Evolutionary conservation across 2,329 filamentous ascomycete species (phyloP).

Genomic region (Echinosphaeria canescens): DNA sequence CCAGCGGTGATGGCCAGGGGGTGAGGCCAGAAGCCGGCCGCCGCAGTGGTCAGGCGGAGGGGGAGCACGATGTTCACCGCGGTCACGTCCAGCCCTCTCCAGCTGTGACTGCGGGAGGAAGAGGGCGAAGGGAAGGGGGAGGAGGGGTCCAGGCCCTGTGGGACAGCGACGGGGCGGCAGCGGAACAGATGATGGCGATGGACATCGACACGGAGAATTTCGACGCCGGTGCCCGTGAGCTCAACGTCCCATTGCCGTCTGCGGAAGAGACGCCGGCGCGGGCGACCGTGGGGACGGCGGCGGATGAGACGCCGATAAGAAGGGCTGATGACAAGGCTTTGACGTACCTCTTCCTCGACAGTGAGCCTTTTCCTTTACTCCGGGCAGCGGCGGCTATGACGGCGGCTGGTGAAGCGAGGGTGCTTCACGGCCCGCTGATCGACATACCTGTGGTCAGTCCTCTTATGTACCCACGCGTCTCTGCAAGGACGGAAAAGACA

Average conservation of each 20-base stretch:
- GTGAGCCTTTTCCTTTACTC: neutral
- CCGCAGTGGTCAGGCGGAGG: no score
- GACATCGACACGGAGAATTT: conserved; percentile 6
- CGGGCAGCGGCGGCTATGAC: neutral
- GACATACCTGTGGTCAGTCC: no score
- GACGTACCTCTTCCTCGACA: no score
- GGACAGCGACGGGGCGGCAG: neutral
- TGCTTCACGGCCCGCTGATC: no score
- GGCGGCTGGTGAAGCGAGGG: neutral
- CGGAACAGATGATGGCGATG: conserved; percentile 4
- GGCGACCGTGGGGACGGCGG: conserved; percentile 14
- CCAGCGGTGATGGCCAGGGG: no score
- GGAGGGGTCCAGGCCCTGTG: neutral
- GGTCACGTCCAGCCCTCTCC: conserved; percentile 16
- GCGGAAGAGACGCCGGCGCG: conserved; percentile 12
- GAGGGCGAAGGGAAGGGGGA: conserved; percentile 8
- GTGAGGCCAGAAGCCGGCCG: no score
- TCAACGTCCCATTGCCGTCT: conserved; percentile 19
- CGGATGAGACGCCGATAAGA: conserved; percentile 15
- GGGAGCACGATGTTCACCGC: conserved; percentile 14
- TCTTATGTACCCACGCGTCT: neutral
- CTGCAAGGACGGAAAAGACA: neutral
- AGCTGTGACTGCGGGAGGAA: conserved; percentile 15
- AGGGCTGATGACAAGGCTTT: no score
- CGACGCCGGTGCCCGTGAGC: conserved; percentile 19